Evolutionary conservation across 2,329 filamentous ascomycete genomes (phyloP).

Genomic region (Colletotrichum cuscutae): DNA sequence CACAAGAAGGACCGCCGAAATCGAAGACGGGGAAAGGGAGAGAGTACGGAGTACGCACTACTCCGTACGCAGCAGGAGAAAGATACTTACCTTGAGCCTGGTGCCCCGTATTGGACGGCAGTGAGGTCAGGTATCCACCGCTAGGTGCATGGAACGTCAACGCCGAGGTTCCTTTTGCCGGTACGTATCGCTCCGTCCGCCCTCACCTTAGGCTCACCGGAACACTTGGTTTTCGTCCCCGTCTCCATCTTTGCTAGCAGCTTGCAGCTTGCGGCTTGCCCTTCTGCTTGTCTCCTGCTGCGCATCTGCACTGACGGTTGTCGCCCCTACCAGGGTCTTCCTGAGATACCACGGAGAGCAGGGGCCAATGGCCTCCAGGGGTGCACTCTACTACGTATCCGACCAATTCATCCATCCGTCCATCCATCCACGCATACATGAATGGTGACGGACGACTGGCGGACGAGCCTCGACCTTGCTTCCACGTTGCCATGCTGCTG

Average conservation of each 20-base stretch:
- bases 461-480: background rate
- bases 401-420: slow-evolving; percentile 7
- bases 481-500: slow-evolving; percentile 20
- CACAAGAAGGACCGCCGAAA: background rate
- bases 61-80: background rate
- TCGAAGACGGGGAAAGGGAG: background rate
- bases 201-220: slow-evolving; percentile 32
- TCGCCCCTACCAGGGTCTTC: slow-evolving; percentile 19
- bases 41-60: no score
- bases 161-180: background rate
- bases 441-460: background rate
- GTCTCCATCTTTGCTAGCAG: slow-evolving; percentile 17
- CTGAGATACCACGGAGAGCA: slow-evolving; percentile 16
- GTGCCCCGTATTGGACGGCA: background rate
- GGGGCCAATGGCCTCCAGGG: slow-evolving; percentile 13
- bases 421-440: background rate
- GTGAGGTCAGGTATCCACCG: slow-evolving; percentile 4
- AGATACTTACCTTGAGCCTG: background rate
- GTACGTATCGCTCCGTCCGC: slow-evolving; percentile 11
- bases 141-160: background rate
- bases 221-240: slow-evolving; percentile 20
- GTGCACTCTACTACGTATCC: slow-evolving; percentile 14
- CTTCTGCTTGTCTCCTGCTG: slow-evolving; percentile 14
- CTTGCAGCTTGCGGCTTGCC: slow-evolving; percentile 13
- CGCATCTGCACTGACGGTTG: slow-evolving; percentile 12